Percentiles rank a stretch among this genome's conserved stretches.
phyloP scores from a whole-genome alignment of 768 basidiomycete genomes.

The Boletellus emodensis region DNA sequence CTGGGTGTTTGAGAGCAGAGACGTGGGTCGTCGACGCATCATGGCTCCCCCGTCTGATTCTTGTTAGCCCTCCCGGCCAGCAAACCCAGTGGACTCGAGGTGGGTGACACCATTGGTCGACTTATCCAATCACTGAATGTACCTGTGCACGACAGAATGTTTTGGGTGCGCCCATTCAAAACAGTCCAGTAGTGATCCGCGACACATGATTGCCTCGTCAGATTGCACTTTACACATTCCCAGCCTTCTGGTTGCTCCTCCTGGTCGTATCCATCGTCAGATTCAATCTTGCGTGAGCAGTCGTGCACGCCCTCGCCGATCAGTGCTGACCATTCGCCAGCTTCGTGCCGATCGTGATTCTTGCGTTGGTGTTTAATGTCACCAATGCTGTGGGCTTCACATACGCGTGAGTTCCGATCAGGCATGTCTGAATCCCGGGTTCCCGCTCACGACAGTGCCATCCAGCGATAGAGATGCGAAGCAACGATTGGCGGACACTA shows the following conservation, averaged over 20 bases:
- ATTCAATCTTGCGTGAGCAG: slow-evolving; percentile 77
- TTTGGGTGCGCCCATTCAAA: slow-evolving; percentile 60
- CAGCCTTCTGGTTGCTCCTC: slow-evolving; percentile 81
- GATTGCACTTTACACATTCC: slow-evolving; percentile 89
- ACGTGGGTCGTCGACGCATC: slow-evolving; percentile 51
- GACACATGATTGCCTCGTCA: slow-evolving; percentile 28
- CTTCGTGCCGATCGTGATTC: slow-evolving; percentile 89
- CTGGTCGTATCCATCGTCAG: slow-evolving; percentile 87
- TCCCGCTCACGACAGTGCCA: slow-evolving; percentile 8
- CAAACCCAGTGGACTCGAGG: slow-evolving; percentile 87
- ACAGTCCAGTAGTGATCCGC: slow-evolving; percentile 12
- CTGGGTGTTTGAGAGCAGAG: slow-evolving; percentile 98
- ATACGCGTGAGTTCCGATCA: slow-evolving; percentile 63
- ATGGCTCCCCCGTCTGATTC: slow-evolving; percentile 9
- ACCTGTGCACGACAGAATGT: slow-evolving; percentile 59
- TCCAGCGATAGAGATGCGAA: slow-evolving; percentile 88
- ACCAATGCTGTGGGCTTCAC: slow-evolving; percentile 97
- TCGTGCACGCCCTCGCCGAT: slow-evolving; percentile 1
- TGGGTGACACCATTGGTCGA: slow-evolving; percentile 34
- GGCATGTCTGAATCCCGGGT: background rate
- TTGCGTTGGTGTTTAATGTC: slow-evolving; percentile 94
- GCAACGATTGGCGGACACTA: slow-evolving; percentile 78
- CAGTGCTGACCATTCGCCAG: slow-evolving; percentile 37
- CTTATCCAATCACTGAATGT: slow-evolving; percentile 4
- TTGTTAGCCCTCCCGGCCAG: slow-evolving; percentile 75